Percentiles rank a stretch among this genome's conserved stretches.
phyloP scores from a whole-genome alignment of 1,139 yeast genomes.

The Arxiozyma slooffiae region DNA sequence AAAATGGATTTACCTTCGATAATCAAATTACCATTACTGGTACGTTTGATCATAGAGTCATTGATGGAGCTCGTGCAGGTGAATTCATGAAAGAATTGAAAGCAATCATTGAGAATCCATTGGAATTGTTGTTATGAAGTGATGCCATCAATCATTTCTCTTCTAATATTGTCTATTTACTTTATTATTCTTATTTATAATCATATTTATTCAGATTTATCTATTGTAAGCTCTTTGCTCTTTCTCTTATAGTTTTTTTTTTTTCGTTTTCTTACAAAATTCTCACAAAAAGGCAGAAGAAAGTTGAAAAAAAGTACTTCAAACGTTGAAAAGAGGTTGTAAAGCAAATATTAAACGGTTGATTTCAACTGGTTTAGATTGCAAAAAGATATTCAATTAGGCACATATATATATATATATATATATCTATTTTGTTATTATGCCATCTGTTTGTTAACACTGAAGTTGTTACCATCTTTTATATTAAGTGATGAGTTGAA shows the following conservation, averaged over 20 bases:
- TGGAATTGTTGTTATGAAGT: conserved; percentile 70
- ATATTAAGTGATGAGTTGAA: conserved; percentile 50
- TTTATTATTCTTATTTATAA: too few relatives aligned
- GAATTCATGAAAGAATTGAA: conserved; percentile 92
- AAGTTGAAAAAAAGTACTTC: too few relatives aligned
- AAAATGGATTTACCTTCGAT: conserved; percentile 85
- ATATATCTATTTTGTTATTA: too few relatives aligned
- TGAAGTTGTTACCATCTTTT: conserved; percentile 30
- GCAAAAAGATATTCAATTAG: too few relatives aligned
- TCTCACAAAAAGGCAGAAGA: too few relatives aligned
- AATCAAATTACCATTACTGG: conserved; percentile 88
- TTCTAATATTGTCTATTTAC: neutral
- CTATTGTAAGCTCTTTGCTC: neutral
- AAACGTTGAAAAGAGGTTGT: too few relatives aligned
- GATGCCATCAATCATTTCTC: neutral
- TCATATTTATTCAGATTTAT: too few relatives aligned
- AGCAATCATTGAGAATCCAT: conserved; percentile 87
- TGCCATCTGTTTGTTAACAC: neutral
- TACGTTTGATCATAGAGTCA: conserved; percentile 94
- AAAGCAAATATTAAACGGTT: too few relatives aligned
- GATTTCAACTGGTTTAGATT: too few relatives aligned
- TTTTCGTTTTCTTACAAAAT: too few relatives aligned
- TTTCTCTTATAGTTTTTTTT: neutral
- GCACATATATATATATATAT: too few relatives aligned
- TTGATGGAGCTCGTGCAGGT: conserved; percentile 97